Conservation (phyloP, 352 stramenopile species). For the Elongisporangium undulatum region DNA sequence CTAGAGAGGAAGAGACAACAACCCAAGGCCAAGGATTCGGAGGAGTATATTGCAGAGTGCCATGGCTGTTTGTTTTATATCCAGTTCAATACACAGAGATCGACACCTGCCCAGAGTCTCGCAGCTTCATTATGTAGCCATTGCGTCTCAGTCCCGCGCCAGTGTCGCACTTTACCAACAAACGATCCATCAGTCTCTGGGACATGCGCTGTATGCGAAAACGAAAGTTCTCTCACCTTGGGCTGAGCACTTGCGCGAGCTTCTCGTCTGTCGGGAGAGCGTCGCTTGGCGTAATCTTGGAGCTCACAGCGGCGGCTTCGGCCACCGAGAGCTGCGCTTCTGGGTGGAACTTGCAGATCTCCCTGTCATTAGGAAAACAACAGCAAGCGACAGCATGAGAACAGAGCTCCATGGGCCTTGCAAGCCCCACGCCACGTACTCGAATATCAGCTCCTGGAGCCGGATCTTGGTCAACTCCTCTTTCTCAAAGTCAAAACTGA, state of each 20-base stretch:
- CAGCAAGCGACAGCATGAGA: slow-evolving; percentile 1
- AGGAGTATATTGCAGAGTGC: background rate
- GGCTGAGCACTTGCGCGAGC: slow-evolving; percentile 45
- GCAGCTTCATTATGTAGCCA: background rate
- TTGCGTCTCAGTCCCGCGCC: background rate
- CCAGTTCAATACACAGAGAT: slow-evolving; percentile 9
- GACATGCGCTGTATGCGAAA: background rate
- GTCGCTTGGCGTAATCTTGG: background rate
- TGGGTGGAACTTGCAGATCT: slow-evolving; percentile 74
- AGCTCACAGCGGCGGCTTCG: slow-evolving; percentile 1
- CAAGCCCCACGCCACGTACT: slow-evolving; percentile 32
- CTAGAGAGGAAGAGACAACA: background rate
- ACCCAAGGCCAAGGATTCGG: background rate
- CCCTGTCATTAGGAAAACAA: slow-evolving; percentile 29
- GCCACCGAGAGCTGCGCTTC: slow-evolving; percentile 24
- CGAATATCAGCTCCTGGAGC: slow-evolving; percentile 85
- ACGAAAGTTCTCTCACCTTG: slow-evolving; percentile 22
- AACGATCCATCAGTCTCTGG: background rate
- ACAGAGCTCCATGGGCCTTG: background rate
- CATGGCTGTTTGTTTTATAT: slow-evolving; percentile 6
- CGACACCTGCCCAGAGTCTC: background rate
- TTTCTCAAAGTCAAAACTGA: slow-evolving; percentile 90
- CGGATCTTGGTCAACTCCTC: slow-evolving; percentile 76
- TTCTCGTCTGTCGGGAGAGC: slow-evolving; percentile 17
- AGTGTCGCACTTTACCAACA: background rate